Evolutionary conservation across 108 stramenopile species (phyloP).

Genomic region (Skeletonema menzelii): DNA sequence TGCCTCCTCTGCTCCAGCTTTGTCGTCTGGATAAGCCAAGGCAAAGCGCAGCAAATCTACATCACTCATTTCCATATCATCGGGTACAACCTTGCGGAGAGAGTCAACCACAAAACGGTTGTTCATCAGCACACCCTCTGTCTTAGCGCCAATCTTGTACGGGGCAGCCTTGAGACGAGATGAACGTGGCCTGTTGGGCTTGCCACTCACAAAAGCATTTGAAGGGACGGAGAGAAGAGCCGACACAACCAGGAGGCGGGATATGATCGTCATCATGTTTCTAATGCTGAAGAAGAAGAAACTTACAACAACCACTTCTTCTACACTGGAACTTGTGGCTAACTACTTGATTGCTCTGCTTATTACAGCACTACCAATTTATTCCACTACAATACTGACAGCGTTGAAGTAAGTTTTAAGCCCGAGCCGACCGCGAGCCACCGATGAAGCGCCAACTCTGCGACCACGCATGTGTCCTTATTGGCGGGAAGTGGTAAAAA

Average conservation of each 20-base stretch:
- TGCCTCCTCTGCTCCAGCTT: constrained; percentile 20
- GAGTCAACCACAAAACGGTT: constrained; percentile 45
- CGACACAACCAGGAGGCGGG: not conserved
- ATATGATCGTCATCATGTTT: not conserved
- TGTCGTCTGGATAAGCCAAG: constrained; percentile 38
- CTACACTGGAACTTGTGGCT: too few relatives aligned
- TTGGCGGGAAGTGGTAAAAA: too few relatives aligned
- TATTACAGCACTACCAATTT: too few relatives aligned
- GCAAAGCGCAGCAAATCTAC: constrained; percentile 41
- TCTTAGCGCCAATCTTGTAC: constrained; percentile 47
- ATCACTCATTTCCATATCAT: constrained; percentile 36
- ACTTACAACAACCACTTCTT: too few relatives aligned
- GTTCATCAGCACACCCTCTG: constrained; percentile 45
- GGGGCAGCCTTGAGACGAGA: constrained; percentile 21
- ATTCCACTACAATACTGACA: too few relatives aligned
- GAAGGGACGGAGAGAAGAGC: constrained; percentile 15
- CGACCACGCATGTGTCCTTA: too few relatives aligned
- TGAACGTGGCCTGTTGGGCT: not conserved
- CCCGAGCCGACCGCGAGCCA: too few relatives aligned
- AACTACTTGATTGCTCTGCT: too few relatives aligned
- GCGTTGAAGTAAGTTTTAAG: too few relatives aligned
- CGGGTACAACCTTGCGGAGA: constrained; percentile 18
- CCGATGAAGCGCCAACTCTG: too few relatives aligned
- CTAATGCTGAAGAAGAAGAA: too few relatives aligned
- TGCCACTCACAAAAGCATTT: constrained; percentile 4